Conservation (phyloP, 768 basidiomycete species). For the Lactarius hatsudake region DNA sequence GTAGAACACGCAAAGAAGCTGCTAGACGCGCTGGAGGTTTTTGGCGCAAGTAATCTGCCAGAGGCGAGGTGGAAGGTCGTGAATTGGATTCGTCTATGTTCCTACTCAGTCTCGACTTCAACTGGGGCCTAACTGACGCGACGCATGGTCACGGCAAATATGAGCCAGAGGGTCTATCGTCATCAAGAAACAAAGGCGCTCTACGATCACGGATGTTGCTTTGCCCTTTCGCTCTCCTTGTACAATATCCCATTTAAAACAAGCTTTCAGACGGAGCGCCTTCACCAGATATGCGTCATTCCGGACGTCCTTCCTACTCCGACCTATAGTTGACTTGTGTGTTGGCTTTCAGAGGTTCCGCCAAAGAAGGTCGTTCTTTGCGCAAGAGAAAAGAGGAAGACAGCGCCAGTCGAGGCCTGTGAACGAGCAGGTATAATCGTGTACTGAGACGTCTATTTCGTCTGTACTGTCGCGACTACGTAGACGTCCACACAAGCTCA, state of each 20-base stretch:
- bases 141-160: constrained; percentile 36
- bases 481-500: constrained; percentile 68
- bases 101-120: constrained; percentile 2
- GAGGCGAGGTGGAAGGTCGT: constrained; percentile 53
- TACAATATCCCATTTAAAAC: not conserved
- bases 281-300: constrained; percentile 87
- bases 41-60: constrained; percentile 79
- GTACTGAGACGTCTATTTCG: not conserved
- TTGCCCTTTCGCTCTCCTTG: not conserved
- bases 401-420: constrained; percentile 57
- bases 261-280: constrained; percentile 75
- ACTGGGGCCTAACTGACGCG: not conserved
- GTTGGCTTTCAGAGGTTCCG: constrained; percentile 46
- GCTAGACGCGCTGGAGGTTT: constrained; percentile 61
- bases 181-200: constrained; percentile 81
- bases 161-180: constrained; percentile 77
- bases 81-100: constrained; percentile 65
- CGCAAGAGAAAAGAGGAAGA: constrained; percentile 31
- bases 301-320: constrained; percentile 75
- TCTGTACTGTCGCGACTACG: not conserved
- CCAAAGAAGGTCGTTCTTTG: constrained; percentile 30
- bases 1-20: constrained; percentile 38
- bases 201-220: constrained; percentile 62
- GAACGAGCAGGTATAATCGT: constrained; percentile 59
- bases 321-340: constrained; percentile 71